Percentiles rank a stretch among this genome's conserved stretches.
Conservation (phyloP, 306 rosid genomes). For the Medicago truncatula region MtrunA17r5.0-ANR NC_053045.1:14761501-14762000, state of each 20-base stretch:
- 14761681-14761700: too few relatives aligned
- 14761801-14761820: not conserved
- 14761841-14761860: not conserved
- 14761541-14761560: not conserved
- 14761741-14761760: too few relatives aligned
- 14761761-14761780: not conserved
- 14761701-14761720: too few relatives aligned
- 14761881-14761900: not conserved
- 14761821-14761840: not conserved
- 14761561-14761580: too few relatives aligned
- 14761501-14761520: not conserved
- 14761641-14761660: not conserved
- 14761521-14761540: not conserved
- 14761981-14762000: constrained; percentile 85
- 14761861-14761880: not conserved
- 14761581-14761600: too few relatives aligned
- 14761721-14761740: too few relatives aligned
- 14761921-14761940: constrained; percentile 70
- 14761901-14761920: constrained; percentile 16
- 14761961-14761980: constrained; percentile 98
- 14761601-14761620: too few relatives aligned
- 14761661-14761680: too few relatives aligned
- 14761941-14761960: constrained; percentile 91
- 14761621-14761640: not conserved
- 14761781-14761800: not conserved